Base-by-base conservation (phyloP, 2,329 filamentous ascomycete genomes). In the Verticillium nonalfalfae region DNA sequence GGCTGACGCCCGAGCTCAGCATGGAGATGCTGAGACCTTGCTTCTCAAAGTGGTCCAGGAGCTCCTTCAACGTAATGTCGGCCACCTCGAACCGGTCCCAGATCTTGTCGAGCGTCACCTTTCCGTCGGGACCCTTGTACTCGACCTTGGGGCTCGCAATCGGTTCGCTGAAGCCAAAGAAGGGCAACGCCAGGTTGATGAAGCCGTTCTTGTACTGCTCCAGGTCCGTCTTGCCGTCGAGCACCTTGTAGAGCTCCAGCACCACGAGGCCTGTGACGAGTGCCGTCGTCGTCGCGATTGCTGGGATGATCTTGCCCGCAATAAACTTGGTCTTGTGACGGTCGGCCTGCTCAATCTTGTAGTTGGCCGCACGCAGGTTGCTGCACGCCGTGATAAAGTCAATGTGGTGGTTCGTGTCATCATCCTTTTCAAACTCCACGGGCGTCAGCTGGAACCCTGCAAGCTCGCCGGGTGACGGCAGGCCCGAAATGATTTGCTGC, bases 151-250 rank as follows among this genome's bases (percentile, higher is more conserved):
- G 92, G 68, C 92, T 97, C 5, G 88, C 88, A 69, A 99, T 96
- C 2, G 95, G 95, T 78, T 99, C 95, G 71, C 92, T 96, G 84
- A 99, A 99, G 45, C 94, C 94, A 69, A 99, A 97, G 84, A 99
- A 98, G 1, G 95, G 95, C 66, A 99, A 80, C 1, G 95, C 95
- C 67, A 99, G 79, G 78, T 99, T 99, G 78, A 98, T 84, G 76
- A 99, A 99, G 15, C 95, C 95, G 73, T 99, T 99, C 85, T 98
- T 98, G 87, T 96, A 99, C 77, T 98, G 91, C 78, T 98, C 95
- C 66, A 97, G 89, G 68, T 98, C 92, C n/a, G 84, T 86, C 82
- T 99, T 97, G 72, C 93, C 94, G 71, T 98, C 95, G 56, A 99
- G 82, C 65, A 99, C 85, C 86, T 99, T 99, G 88, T 91, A 97